Base-by-base conservation (phyloP, 331 rosid genomes). In the Cydonia oblonga region DNA sequence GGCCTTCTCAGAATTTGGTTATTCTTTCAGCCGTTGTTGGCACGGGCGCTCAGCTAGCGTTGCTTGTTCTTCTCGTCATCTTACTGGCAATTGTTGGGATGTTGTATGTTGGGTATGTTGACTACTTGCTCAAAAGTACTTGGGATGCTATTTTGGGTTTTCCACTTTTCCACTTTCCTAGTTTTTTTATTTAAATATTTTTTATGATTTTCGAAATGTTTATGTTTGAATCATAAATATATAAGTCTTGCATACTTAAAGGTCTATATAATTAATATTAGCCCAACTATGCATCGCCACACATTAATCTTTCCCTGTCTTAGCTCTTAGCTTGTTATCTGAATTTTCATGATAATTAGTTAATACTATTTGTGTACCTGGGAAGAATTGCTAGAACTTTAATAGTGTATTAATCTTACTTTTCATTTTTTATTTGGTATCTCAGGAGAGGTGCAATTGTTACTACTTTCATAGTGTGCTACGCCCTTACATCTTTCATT, bases 371-470 rank as follows among this genome's bases (percentile, higher is more conserved):
- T 52, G 23, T 54, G 58, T 19, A 22, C 22, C 33, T 42, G 9
- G 64, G 52, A 46, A 18, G n/a, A 62, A 5, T 30, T 46, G 15
- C 7, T 26, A 35, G 12, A 19, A 12, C 15, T 61, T 51, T 25
- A 2, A 13, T 63, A 8, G 4, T 16, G 25, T 57, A 18, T 25
- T 29, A 6, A 3, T 33, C 28, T 68, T 25, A 70, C 32, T 7
- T 3, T 28, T 49, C 10, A 58, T 52, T 79, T 74, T 33, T 59
- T 63, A 4, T 19, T 61, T 63, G 82, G 72, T 84, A 59, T 51
- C 65, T 73, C 91, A 95, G 99, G 83, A 96, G 99, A 85, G 99
- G 99, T 79, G 92, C 99, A 70, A 95, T 95, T 81, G 93, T 91
- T 80, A 95, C 99, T 20, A 90, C 99, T 78, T 95, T 91, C 84